Evolutionary conservation across 2,329 filamentous ascomycete species (phyloP), one percentile per base, ranked within the genome.

Genomic region (Emericellopsis atlantica): DNA sequence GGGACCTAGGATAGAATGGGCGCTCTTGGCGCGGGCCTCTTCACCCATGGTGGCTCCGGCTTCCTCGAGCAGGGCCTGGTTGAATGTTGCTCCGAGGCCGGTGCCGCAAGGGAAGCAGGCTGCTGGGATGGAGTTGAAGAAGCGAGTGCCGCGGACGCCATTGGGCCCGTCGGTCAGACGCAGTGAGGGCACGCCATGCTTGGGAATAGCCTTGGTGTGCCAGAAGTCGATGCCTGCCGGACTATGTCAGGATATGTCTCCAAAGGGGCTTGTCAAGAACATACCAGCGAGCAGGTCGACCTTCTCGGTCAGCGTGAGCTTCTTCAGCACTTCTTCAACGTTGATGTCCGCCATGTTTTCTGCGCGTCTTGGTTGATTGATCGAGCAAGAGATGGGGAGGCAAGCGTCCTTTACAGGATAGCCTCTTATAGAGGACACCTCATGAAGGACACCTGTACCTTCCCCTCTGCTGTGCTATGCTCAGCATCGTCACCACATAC

Each of bases 91-190:
- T 23, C 70, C 75, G 6, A 79, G 61, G 2, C 64, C 69, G 0
- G 73, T 75, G 18, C 72, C 73, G 45, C 74, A 77, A 10, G 75
- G 74, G 47, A 79, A 70, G 49, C 74, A 78, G n/a, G 74, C 74
- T 1, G 75, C 70, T 21, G 65, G 66, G 26, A 69, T 60, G 40
- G 79, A 76, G 48, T 78, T 74, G 59, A 84, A 83, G 65, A 81
- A 83, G 49, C 73, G 76, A 37, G 73, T 77, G 39, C 79, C 80
- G 47, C 81, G 68, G 29, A 81, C 72, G 39, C 81, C 81, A 54
- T 83, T 84, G 32, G 81, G 81, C 0, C 81, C 80, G 49, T 85
- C 81, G 32, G 76, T 74, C 37, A 79, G 67, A 37, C 80, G 74
- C 26, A 84, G 64, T 0, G 79, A 76, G 6, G 79, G 48, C 4